phyloP scores from a whole-genome alignment of 352 stramenopile species.

The Globisporangium acanthophoron region DNA sequence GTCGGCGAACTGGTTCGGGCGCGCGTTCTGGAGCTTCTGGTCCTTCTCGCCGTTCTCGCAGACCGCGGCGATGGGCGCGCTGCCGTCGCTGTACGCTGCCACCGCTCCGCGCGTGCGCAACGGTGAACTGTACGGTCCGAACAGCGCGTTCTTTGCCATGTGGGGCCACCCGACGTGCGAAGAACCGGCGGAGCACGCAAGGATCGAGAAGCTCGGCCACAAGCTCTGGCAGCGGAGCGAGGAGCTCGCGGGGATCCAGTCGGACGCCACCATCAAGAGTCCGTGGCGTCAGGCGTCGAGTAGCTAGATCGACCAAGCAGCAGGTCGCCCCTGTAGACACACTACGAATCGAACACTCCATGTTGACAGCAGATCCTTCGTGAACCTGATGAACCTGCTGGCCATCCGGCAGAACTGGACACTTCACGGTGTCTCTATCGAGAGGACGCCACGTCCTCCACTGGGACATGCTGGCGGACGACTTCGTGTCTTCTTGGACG shows the following conservation, averaged over 20 bases:
- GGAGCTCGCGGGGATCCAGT: slow-evolving; percentile 8
- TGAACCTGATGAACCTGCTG: too few relatives aligned
- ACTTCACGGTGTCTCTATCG: too few relatives aligned
- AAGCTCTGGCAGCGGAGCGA: slow-evolving; percentile 18
- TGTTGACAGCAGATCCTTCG: too few relatives aligned
- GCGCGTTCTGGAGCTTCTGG: slow-evolving; percentile 18
- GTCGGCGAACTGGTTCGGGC: slow-evolving; percentile 9
- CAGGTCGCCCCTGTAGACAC: too few relatives aligned
- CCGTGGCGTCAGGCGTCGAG: background rate
- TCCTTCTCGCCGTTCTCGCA: slow-evolving; percentile 23
- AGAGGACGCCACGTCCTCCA: too few relatives aligned
- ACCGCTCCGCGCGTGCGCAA: slow-evolving; percentile 14
- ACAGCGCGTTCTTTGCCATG: slow-evolving; percentile 14
- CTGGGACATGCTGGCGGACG: too few relatives aligned
- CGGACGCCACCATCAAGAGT: slow-evolving; percentile 5
- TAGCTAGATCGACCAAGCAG: slow-evolving; percentile 1
- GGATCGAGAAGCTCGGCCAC: background rate
- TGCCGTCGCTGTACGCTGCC: slow-evolving; percentile 39
- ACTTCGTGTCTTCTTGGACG: too few relatives aligned
- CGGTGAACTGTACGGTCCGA: slow-evolving; percentile 28
- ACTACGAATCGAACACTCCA: too few relatives aligned
- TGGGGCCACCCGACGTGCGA: slow-evolving; percentile 13
- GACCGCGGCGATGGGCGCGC: slow-evolving; percentile 23
- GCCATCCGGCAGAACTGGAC: too few relatives aligned
- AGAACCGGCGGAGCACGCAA: slow-evolving; percentile 5